These are phyloP conservation scores for Euphrasia arctica DNA, from an alignment of 305 asterid genomes.

Conservation along the genomic window DNA sequence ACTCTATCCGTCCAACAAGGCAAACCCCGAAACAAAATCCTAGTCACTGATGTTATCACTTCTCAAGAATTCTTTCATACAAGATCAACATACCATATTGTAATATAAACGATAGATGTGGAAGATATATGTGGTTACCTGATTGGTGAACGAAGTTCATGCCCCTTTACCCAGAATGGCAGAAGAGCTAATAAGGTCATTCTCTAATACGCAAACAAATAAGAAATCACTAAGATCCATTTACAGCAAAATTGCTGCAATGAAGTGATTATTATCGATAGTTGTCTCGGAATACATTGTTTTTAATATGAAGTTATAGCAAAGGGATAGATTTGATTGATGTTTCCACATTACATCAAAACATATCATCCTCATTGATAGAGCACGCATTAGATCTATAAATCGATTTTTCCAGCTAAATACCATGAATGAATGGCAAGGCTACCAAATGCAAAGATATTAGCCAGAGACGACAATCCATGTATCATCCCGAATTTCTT, in stretches of 20 bases:
- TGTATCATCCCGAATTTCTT: conserved; percentile 96
- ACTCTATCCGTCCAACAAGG: not conserved
- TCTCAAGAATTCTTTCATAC: no score
- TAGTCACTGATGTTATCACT: not conserved
- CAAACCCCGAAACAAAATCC: not conserved
- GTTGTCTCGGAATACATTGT: conserved; percentile 24
- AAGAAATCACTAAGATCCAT: no score
- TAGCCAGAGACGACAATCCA: conserved; percentile 93
- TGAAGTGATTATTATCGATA: conserved; percentile 27
- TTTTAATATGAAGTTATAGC: conserved; percentile 3
- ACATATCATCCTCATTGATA: conserved; percentile 4
- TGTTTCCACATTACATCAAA: conserved; percentile 23
- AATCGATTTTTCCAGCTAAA: conserved; percentile 67
- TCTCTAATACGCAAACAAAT: no score
- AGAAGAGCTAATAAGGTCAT: no score
- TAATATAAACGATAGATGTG: no score
- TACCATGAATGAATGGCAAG: conserved; percentile 97
- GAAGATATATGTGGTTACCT: no score
- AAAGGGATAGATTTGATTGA: not conserved
- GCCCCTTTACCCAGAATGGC: no score
- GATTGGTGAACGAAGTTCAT: no score
- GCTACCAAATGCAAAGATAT: conserved; percentile 80
- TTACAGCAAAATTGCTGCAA: no score
- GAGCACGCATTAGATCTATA: conserved; percentile 37
- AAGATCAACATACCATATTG: no score